These are phyloP conservation scores for Trifolium dubium DNA, from an alignment of 306 rosid genomes.

Conservation along the genomic window DNA sequence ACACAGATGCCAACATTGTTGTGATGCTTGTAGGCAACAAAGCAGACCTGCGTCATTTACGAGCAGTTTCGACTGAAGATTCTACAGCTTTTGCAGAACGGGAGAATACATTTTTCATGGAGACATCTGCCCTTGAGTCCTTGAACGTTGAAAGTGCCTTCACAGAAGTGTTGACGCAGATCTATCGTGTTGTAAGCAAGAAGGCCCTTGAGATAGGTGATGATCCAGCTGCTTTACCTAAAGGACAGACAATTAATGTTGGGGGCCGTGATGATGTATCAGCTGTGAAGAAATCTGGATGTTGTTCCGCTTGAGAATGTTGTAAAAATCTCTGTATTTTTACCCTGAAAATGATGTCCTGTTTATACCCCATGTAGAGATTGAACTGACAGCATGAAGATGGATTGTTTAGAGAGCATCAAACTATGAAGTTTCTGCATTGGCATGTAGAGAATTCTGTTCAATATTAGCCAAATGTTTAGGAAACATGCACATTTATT, in stretches of 20 bases:
- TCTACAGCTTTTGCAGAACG: conserved; percentile 47
- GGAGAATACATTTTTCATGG: conserved; percentile 52
- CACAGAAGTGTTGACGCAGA: conserved; percentile 56
- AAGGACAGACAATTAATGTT: conserved; percentile 53
- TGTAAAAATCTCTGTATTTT: conserved; percentile 30
- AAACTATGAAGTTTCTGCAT: conserved; percentile 39
- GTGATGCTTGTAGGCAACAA: conserved; percentile 60
- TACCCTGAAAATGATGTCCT: conserved; percentile 38
- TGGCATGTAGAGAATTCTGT: conserved; percentile 41
- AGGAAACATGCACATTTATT: conserved; percentile 31
- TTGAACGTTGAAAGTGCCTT: conserved; percentile 53
- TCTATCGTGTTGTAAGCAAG: conserved; percentile 50
- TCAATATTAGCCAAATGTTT: conserved; percentile 43
- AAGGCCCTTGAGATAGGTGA: conserved; percentile 52
- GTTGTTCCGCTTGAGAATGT: conserved; percentile 56
- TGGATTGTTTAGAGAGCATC: conserved; percentile 48
- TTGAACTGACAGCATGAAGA: conserved; percentile 34
- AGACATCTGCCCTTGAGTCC: conserved; percentile 58
- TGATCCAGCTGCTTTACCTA: conserved; percentile 51
- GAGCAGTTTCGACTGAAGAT: conserved; percentile 50
- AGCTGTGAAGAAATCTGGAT: conserved; percentile 51
- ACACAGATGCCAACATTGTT: conserved; percentile 56
- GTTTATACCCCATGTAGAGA: conserved; percentile 54
- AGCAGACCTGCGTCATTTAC: conserved; percentile 52
- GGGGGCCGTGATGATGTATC: conserved; percentile 55